Percentiles rank a stretch among this genome's conserved stretches.
Evolutionary conservation across 257 asterid genomes (phyloP).

Genomic region (Catharanthus roseus): DNA sequence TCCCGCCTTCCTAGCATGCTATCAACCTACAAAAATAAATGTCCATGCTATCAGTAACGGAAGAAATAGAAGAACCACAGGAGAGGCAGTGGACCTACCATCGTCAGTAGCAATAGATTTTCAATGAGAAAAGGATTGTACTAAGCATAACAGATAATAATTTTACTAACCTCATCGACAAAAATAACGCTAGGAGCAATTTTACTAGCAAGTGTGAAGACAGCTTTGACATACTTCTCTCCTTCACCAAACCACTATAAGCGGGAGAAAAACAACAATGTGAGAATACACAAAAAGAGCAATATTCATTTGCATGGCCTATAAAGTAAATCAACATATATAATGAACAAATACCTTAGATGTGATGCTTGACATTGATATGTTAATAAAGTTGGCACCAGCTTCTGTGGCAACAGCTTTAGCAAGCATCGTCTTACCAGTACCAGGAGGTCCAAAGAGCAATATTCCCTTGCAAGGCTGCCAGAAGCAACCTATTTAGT

Average conservation of each 20-base stretch:
- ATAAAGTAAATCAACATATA: conserved; percentile 15
- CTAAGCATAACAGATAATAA: neutral
- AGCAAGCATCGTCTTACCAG: conserved; percentile 92
- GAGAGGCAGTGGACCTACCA: conserved; percentile 7
- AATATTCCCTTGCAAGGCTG: conserved; percentile 95
- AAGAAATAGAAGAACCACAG: neutral
- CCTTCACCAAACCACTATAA: conserved; percentile 94
- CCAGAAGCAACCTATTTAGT: conserved; percentile 24
- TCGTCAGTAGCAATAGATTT: neutral
- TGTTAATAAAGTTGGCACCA: conserved; percentile 83
- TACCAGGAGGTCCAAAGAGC: conserved; percentile 94
- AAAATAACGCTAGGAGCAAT: conserved; percentile 79
- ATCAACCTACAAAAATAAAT: conserved; percentile 52
- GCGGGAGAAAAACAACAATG: conserved; percentile 12
- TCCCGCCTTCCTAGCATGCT: conserved; percentile 97
- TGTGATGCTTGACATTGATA: conserved; percentile 89
- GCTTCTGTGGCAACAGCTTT: conserved; percentile 97
- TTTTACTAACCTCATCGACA: conserved; percentile 72
- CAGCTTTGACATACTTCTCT: conserved; percentile 86
- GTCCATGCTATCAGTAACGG: neutral
- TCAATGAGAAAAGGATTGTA: neutral
- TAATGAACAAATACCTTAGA: conserved; percentile 47
- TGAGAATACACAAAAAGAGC: conserved; percentile 11
- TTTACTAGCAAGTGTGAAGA: conserved; percentile 82
- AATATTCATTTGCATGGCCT: neutral